phyloP scores from a whole-genome alignment of 192 early-diverging fungal genomes.

The Umbelopsis ramanniana region DNA sequence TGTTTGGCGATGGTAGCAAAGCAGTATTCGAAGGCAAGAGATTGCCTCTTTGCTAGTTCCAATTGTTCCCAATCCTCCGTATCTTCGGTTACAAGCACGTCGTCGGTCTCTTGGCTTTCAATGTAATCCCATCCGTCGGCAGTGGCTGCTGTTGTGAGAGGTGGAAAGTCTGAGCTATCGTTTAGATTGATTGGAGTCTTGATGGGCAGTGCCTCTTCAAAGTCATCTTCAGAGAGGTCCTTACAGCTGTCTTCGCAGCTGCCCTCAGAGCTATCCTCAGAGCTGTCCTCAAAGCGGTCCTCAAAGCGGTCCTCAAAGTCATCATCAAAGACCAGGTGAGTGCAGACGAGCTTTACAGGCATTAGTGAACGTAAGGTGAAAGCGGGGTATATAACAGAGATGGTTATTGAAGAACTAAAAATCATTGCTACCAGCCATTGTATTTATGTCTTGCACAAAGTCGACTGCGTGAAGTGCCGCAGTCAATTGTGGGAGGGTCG shows the following conservation, averaged over 20 bases:
- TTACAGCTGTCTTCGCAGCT: not conserved
- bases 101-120: not conserved
- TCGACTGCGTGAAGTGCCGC: not conserved
- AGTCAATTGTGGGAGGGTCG: not conserved
- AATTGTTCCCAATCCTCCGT: slow-evolving; percentile 9
- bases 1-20: slow-evolving; percentile 11
- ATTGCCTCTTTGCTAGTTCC: not conserved
- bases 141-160: not conserved
- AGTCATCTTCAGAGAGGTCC: not conserved
- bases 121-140: slow-evolving; percentile 4
- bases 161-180: not conserved
- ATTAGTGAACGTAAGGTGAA: not conserved
- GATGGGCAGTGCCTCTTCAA: not conserved
- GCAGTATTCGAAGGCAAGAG: not conserved
- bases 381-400: not conserved
- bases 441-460: not conserved
- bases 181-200: not conserved
- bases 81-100: not conserved
- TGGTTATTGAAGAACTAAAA: not conserved
- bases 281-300: too few species aligned
- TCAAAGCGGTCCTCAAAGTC: too few species aligned
- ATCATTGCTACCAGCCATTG: not conserved
- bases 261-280: not conserved
- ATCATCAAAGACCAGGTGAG: too few species aligned
- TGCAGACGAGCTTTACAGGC: not conserved